Percentiles rank a stretch among this genome's conserved stretches.
Conservation (phyloP, 2,329 filamentous ascomycete species). For the Rutstroemia sp. region DNA sequence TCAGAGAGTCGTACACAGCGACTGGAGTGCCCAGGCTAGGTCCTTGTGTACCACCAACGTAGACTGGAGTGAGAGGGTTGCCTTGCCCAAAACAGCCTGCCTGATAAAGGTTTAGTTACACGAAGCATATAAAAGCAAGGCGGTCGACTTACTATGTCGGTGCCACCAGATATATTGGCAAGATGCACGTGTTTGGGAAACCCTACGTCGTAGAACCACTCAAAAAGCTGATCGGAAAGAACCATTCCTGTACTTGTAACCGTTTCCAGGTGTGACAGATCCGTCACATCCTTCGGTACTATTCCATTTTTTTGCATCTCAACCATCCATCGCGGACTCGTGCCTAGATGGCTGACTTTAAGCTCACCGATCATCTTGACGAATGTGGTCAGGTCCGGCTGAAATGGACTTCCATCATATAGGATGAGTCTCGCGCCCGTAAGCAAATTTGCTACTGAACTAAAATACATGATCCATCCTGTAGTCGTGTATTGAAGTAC, state of each 20-base stretch:
- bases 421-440: slow-evolving; percentile 55
- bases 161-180: slow-evolving; percentile 69
- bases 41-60: slow-evolving; percentile 49
- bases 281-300: slow-evolving; percentile 46
- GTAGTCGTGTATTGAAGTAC: slow-evolving; percentile 56
- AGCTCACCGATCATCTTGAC: slow-evolving; percentile 55
- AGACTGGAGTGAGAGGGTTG: slow-evolving; percentile 63
- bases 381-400: slow-evolving; percentile 58
- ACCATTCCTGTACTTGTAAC: slow-evolving; percentile 79
- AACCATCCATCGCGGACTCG: slow-evolving; percentile 68
- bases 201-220: slow-evolving; percentile 65
- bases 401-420: slow-evolving; percentile 80
- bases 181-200: slow-evolving; percentile 64
- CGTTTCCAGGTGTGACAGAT: slow-evolving; percentile 52
- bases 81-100: slow-evolving; percentile 51
- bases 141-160: slow-evolving; percentile 53
- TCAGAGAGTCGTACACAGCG: slow-evolving; percentile 56
- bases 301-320: slow-evolving; percentile 61
- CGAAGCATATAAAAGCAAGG: not conserved
- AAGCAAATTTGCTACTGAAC: slow-evolving; percentile 49
- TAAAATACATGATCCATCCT: slow-evolving; percentile 85
- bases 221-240: slow-evolving; percentile 65
- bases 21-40: slow-evolving; percentile 45
- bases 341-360: slow-evolving; percentile 64
- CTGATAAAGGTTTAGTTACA: slow-evolving; percentile 3